phyloP scores from a whole-genome alignment of 768 basidiomycete genomes.

The Rubroboletus satanas region DNA sequence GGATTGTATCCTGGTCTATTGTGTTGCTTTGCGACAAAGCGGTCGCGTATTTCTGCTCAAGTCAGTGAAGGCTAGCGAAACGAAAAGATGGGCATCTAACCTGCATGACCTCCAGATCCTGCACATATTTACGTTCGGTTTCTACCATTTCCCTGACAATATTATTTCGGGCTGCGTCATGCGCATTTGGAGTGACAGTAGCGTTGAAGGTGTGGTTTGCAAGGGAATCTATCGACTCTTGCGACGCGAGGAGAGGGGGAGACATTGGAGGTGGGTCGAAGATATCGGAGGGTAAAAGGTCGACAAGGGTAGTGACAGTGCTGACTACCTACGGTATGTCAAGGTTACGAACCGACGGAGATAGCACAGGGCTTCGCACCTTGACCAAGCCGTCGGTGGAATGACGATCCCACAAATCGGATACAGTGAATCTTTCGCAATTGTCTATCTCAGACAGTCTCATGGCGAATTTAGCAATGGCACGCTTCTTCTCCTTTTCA shows the following conservation, averaged over 20 bases:
- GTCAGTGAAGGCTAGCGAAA: slow-evolving; percentile 13
- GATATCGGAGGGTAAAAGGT: slow-evolving; percentile 63
- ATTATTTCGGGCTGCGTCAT: slow-evolving; percentile 67
- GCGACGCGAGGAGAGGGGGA: slow-evolving; percentile 49
- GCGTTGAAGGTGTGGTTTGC: slow-evolving; percentile 39
- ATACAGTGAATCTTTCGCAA: slow-evolving; percentile 84
- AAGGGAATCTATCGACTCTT: slow-evolving; percentile 60
- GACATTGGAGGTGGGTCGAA: slow-evolving; percentile 64
- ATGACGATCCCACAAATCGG: slow-evolving; percentile 85
- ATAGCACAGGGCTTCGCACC: slow-evolving; percentile 43
- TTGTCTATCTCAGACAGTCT: slow-evolving; percentile 67
- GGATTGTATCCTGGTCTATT: slow-evolving; percentile 93
- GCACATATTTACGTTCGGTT: slow-evolving; percentile 94
- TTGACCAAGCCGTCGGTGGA: slow-evolving; percentile 95
- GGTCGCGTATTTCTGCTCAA: slow-evolving; percentile 77
- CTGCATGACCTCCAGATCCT: slow-evolving; percentile 95
- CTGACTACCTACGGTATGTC: slow-evolving; percentile 65
- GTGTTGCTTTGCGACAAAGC: slow-evolving; percentile 77
- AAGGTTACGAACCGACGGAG: neutral
- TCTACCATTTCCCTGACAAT: slow-evolving; percentile 87
- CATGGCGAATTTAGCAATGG: slow-evolving; percentile 90
- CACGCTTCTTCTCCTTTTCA: slow-evolving; percentile 85
- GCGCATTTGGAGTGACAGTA: slow-evolving; percentile 48
- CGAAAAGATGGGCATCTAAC: slow-evolving; percentile 40
- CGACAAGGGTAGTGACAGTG: slow-evolving; percentile 82